Conservation (phyloP, 495 filamentous ascomycete species). For the Apiosordaria backusii region DNA sequence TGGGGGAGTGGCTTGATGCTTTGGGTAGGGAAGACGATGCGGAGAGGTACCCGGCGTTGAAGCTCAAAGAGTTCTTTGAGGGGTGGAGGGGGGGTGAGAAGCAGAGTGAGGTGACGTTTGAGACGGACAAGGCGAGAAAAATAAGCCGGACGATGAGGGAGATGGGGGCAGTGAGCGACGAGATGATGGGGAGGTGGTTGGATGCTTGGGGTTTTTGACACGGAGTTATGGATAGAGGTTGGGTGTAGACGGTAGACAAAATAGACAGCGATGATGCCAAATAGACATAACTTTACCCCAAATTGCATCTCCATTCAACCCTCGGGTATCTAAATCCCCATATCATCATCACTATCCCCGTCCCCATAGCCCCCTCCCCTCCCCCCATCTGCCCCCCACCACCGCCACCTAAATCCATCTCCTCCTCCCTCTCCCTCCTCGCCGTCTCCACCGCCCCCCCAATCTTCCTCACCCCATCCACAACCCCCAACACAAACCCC, state of each 20-base stretch:
- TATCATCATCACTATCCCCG: slow-evolving; percentile 36
- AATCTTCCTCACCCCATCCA: slow-evolving; percentile 77
- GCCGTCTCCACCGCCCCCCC: slow-evolving; percentile 55
- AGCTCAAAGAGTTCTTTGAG: slow-evolving; percentile 10
- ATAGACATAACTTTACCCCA: no score
- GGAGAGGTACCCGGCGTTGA: slow-evolving; percentile 7
- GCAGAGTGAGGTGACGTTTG: neutral
- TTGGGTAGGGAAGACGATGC: neutral
- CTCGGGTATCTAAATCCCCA: slow-evolving; percentile 19
- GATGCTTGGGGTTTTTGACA: neutral
- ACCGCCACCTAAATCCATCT: slow-evolving; percentile 20
- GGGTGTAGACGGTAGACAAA: neutral
- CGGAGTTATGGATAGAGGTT: neutral
- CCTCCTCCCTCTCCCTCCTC: slow-evolving; percentile 54
- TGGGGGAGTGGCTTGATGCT: neutral
- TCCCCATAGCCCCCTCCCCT: slow-evolving; percentile 49
- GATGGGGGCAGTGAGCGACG: neutral
- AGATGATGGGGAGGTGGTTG: slow-evolving; percentile 8
- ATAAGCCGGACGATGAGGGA: neutral
- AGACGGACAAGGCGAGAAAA: neutral
- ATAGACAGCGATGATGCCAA: no score
- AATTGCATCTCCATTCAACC: no score
- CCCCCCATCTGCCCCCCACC: slow-evolving; percentile 35
- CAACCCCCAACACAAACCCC: slow-evolving; percentile 76
- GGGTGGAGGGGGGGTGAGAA: neutral